Evolutionary conservation across 345 rosid species (phyloP), one percentile per base, ranked within the genome.

Genomic region (Hypericum androsaemum): DNA sequence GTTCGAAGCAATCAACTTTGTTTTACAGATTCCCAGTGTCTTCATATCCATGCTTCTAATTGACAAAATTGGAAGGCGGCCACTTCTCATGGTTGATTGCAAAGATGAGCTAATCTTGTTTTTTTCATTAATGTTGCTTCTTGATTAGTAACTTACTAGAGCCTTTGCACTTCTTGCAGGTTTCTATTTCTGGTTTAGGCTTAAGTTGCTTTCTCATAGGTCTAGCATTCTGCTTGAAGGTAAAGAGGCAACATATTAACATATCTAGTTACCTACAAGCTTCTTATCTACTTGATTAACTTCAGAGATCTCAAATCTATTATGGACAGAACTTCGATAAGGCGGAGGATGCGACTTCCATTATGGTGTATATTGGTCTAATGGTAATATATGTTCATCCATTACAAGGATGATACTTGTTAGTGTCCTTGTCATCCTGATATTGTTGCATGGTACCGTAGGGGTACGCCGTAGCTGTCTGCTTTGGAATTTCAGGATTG

Each of bases 201-300:
- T 41, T 68, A 11, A 59, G 64, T 56, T 41, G 47, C 53, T 50
- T 43, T 54, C 37, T 64, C 7, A 50, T 61, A 12, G 80, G 71
- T 12, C 8, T 56, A 5, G 54, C 71, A 52, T 75, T 71, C 60
- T 35, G 48, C 28, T 45, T 71, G 36, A 71, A 71, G 78, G 75
- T 70, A n/a, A n/a, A n/a, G n/a, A n/a, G n/a, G n/a, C n/a, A n/a
- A n/a, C n/a, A n/a, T n/a, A n/a, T n/a, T n/a, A n/a, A n/a, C n/a
- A n/a, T n/a, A n/a, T n/a, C n/a, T n/a, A n/a, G n/a, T n/a, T n/a
- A n/a, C n/a, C n/a, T n/a, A n/a, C n/a, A n/a, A n/a, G n/a, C n/a
- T n/a, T n/a, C n/a, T n/a, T n/a, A n/a, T n/a, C n/a, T n/a, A n/a
- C n/a, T n/a, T n/a, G n/a, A n/a, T n/a, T n/a, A n/a, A n/a, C n/a